Evolutionary conservation across 2,329 filamentous ascomycete species (phyloP), one percentile per base, ranked within the genome.

Genomic region (Monosporascus cannonballus): DNA sequence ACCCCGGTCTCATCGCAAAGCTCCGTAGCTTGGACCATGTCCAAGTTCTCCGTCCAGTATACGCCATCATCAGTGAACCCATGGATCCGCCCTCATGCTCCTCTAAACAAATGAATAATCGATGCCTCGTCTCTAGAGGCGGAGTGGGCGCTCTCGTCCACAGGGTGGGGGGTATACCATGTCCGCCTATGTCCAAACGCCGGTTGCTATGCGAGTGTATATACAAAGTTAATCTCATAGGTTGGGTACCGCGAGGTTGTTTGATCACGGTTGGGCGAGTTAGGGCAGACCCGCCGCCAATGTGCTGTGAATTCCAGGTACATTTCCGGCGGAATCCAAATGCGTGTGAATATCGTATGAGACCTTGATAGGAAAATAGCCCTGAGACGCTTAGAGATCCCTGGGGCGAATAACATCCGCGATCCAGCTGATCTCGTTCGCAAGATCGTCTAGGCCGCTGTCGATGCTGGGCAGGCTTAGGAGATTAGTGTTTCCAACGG

Each of bases 361-460:
- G 42, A 46, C 6, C 0, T 17, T 7, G 6, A 2, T 17, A 27
- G 11, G 14, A 17, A 14, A 46, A 22, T 17, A 27, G n/a, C 8
- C 6, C 6, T 41, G 38, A 8, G 38, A 20, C 18, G 17, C 38
- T 41, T 53, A 61, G n/a, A 59, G 49, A 45, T 62, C 58, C 57
- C 68, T 70, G 27, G 61, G 67, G 49, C 69, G 68, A 56, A 81
- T 78, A 24, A 73, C 67, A 34, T 74, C 71, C 11, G 73, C 75
- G 64, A 81, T 76, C 77, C 78, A 81, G 51, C 75, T 71, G 55
- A 81, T 67, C 61, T 81, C 79, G 49, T 54, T 67, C 6, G 70
- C 63, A 7, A 74, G 55, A 30, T 71, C 68, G 4, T 69, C 66
- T 11, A 72, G 54, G n/a, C 68, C 64, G 6, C 64, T 60, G 48